Base-by-base conservation (phyloP, 139 green algal genomes). In the Spirogloea muscicola region DNA sequence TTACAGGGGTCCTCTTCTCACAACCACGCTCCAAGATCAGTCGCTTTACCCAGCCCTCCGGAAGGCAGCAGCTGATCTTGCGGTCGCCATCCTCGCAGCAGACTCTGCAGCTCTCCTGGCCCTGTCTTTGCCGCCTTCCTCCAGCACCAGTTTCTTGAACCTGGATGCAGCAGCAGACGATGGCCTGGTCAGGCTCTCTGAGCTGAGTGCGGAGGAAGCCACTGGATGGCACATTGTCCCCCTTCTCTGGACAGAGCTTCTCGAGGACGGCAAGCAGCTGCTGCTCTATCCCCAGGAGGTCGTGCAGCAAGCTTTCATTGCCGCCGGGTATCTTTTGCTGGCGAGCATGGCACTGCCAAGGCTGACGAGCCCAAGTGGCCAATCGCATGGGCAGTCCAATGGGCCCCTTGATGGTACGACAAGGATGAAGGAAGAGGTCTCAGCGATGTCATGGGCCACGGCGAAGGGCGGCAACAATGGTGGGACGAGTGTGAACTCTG, bases 171-270 rank as follows among this genome's bases (percentile, higher is more conserved):
- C 52, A 5, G 6, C 6, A 7, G 5, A 62, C 7, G 21, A 21
- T 55, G 21, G 21, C 21, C 36, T 74, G 65, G 38, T 66, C 44
- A 2, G 18, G 51, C 33, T 74, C 39, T 25, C 65, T 74, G 65
- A 74, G 65, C 44, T 74, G 65, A 46, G 43, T 9, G 65, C 65
- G 27, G 65, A 33, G 40, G 65, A 74, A 36, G 41, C 40, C 36
- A 25, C 49, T 46, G 66, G 33, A 25, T 74, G 65, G 65, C 65
- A 74, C 40, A 66, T 25, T 68, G 65, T 36, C n/a, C 65, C 65
- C 1, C 43, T 46, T 7, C 52, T 74, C 4, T 74, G 65, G 65
- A 21, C 66, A 46, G 37, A 74, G 65, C 51, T 74, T 42, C 18
- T 74, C n/a, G 37, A 74, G 65, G 37, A n/a, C 4, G n/a, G n/a